phyloP scores from a whole-genome alignment of 805 yeast species.

The Suhomyces sp. region DNA sequence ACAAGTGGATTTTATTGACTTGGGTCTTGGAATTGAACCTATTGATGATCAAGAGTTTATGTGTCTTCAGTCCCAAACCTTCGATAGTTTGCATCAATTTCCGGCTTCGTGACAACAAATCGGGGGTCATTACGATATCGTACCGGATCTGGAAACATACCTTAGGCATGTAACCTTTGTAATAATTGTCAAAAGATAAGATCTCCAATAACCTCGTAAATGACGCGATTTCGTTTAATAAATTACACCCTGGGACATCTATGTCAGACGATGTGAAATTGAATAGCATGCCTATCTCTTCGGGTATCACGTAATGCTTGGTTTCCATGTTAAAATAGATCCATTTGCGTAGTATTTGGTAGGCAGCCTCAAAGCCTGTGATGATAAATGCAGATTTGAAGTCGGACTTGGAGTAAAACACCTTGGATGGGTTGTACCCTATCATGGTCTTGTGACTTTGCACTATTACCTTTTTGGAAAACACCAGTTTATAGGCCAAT shows the following conservation, averaged over 20 bases:
- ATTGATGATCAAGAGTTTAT: constrained; percentile 12
- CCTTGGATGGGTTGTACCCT: constrained; percentile 3
- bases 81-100: constrained; percentile 11
- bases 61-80: constrained; percentile 11
- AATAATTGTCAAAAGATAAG: constrained; percentile 15
- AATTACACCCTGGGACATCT: constrained; percentile 1
- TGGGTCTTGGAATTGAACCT: constrained; percentile 2
- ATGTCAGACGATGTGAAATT: constrained; percentile 1
- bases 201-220: constrained; percentile 14
- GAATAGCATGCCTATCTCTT: constrained; percentile 6
- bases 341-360: constrained; percentile 8
- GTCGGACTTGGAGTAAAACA: constrained; percentile 8
- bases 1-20: neutral
- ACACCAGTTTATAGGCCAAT: constrained; percentile 9
- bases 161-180: constrained; percentile 9
- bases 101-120: constrained; percentile 5
- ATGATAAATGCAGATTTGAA: constrained; percentile 8
- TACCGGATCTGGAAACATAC: constrained; percentile 13
- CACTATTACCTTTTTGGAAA: constrained; percentile 7
- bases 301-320: constrained; percentile 5
- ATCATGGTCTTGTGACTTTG: neutral
- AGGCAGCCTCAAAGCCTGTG: constrained; percentile 11
- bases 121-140: constrained; percentile 5
- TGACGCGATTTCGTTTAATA: constrained; percentile 10
- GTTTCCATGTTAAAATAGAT: constrained; percentile 8